Conservation (phyloP, 306 rosid genomes). For the Dalbergia oliveri region DNA sequence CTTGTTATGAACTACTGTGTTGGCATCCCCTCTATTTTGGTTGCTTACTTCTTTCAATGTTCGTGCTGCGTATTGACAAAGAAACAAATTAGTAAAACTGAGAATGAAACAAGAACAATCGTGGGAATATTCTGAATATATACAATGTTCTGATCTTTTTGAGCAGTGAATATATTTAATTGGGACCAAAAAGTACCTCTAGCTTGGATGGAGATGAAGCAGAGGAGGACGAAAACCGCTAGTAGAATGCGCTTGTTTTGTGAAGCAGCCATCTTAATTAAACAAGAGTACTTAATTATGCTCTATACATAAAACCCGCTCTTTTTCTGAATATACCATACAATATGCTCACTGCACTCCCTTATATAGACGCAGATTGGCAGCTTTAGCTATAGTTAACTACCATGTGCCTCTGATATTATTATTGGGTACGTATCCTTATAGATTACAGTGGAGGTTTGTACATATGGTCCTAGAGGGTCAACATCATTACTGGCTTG, state of each 20-base stretch:
- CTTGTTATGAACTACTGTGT: slow-evolving; percentile 37
- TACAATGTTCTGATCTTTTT: neutral
- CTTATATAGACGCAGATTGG: slow-evolving; percentile 51
- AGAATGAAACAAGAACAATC: neutral
- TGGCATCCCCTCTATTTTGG: neutral
- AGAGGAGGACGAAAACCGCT: slow-evolving; percentile 65
- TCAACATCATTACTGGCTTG: slow-evolving; percentile 67
- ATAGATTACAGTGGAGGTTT: slow-evolving; percentile 39
- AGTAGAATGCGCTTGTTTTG: slow-evolving; percentile 61
- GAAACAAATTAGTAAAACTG: slow-evolving; percentile 12
- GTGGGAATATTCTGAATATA: neutral
- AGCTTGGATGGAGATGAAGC: slow-evolving; percentile 59
- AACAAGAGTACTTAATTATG: neutral
- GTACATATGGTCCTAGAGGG: slow-evolving; percentile 55
- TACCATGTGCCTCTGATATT: slow-evolving; percentile 40
- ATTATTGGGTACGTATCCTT: slow-evolving; percentile 18
- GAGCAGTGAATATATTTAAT: neutral
- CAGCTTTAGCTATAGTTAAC: neutral
- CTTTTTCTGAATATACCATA: slow-evolving; percentile 11
- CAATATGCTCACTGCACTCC: slow-evolving; percentile 28
- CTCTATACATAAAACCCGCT: neutral
- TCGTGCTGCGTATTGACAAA: slow-evolving; percentile 58
- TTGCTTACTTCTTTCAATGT: slow-evolving; percentile 57
- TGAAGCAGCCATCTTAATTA: slow-evolving; percentile 51
- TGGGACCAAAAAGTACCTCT: slow-evolving; percentile 55